Evolutionary conservation across 2,329 filamentous ascomycete genomes (phyloP), one percentile per base, ranked within the genome.

Genomic region (Corinectria fuckeliana): DNA sequence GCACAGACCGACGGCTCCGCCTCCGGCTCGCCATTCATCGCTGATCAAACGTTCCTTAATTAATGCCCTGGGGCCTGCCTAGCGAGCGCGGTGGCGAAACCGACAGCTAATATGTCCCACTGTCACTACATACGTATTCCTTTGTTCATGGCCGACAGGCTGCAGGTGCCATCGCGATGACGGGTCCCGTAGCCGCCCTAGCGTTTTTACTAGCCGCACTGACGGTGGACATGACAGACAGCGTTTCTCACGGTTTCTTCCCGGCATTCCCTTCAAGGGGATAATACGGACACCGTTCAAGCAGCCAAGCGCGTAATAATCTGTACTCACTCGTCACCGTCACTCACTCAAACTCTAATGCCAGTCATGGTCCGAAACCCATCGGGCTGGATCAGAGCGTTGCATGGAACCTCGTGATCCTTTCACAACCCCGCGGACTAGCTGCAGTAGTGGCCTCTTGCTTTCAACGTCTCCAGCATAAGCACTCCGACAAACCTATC

Each of bases 121-220:
- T 18, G 36, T 51, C 41, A n/a, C n/a, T n/a, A n/a, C n/a, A n/a
- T n/a, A n/a, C n/a, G n/a, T n/a, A n/a, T n/a, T n/a, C 36, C 42
- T 62, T 67, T 55, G 67, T 64, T 67, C 68, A 67, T 63, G 61
- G 58, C 28, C 56, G 60, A 47, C 59, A 63, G 50, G 59, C 58
- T 64, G 62, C 60, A 63, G 60, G 62, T 69, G 68, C 62, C 65
- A 68, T 64, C 60, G 66, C 51, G 67, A 61, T 69, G 68, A 66
- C 65, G 68, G 68, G 60, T 71, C 62, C 56, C 55, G 67, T 67
- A 68, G 68, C 68, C 68, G 68, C 66, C 57, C 60, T 71, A 71
- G 68, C 65, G 66, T 65, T 64, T 48, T 44, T 47, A 50, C 60
- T 68, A 71, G 62, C 62, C 61, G 68, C 60, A 69, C 52, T 47